phyloP scores from a whole-genome alignment of 192 early-diverging fungal genomes.

The Mortierella claussenii region DNA sequence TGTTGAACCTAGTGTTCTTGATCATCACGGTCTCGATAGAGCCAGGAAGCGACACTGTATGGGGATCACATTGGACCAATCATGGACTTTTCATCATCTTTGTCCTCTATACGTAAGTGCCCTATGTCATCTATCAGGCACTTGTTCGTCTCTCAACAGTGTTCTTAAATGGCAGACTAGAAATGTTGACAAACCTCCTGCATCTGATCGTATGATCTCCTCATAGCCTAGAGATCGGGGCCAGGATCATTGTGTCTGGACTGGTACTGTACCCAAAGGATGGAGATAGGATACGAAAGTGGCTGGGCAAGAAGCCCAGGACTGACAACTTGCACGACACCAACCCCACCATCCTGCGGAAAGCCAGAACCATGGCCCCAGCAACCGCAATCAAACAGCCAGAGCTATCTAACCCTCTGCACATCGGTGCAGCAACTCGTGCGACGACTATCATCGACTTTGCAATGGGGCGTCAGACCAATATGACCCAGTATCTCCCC shows the following conservation, averaged over 20 bases:
- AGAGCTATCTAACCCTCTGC: slow-evolving; percentile 2
- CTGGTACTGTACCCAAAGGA: slow-evolving; percentile 48
- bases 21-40: slow-evolving; percentile 53
- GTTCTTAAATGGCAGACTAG: background rate
- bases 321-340: slow-evolving; percentile 49
- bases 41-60: slow-evolving; percentile 27
- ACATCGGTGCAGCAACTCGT: slow-evolving; percentile 3
- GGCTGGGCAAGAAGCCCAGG: slow-evolving; percentile 33
- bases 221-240: slow-evolving; percentile 52
- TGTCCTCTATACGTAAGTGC: slow-evolving; percentile 62
- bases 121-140: background rate
- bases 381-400: background rate
- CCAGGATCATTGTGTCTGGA: slow-evolving; percentile 54
- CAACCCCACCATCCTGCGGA: slow-evolving; percentile 48
- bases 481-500: slow-evolving; percentile 21
- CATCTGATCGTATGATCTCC: too few relatives aligned
- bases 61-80: slow-evolving; percentile 61
- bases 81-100: slow-evolving; percentile 61
- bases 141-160: background rate
- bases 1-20: slow-evolving; percentile 55
- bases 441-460: slow-evolving; percentile 42
- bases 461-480: slow-evolving; percentile 34
- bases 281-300: slow-evolving; percentile 39
- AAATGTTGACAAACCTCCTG: background rate
- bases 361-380: slow-evolving; percentile 14